These are phyloP conservation scores for Crithidia brevicula DNA, from an alignment of 208 protist species.

Conservation along the genomic window DNA sequence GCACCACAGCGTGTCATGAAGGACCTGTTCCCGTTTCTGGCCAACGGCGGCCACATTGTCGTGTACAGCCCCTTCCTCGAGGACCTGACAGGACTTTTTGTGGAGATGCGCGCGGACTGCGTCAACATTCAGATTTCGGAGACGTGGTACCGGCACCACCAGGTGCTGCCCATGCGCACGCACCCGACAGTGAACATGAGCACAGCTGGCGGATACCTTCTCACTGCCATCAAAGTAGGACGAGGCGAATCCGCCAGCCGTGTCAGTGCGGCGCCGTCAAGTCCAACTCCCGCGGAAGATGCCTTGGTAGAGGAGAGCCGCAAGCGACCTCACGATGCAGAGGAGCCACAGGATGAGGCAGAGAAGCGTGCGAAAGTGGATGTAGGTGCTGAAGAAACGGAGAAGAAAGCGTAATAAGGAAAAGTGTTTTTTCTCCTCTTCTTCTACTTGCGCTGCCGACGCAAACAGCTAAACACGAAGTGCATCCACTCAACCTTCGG, in stretches of 20 bases:
- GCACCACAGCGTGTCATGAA: conserved; percentile 35
- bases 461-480: too few relatives aligned
- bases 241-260: conserved; percentile 34
- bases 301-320: neutral
- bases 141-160: conserved; percentile 94
- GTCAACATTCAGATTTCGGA: conserved; percentile 91
- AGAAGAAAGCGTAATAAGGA: neutral
- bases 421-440: too few relatives aligned
- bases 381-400: neutral
- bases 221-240: conserved; percentile 91
- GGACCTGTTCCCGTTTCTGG: conserved; percentile 81
- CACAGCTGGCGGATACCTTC: conserved; percentile 87
- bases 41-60: conserved; percentile 77
- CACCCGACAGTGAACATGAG: conserved; percentile 95
- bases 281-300: neutral
- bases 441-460: too few relatives aligned
- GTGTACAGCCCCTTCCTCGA: conserved; percentile 90
- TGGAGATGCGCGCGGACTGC: conserved; percentile 62
- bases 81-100: conserved; percentile 71
- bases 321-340: conserved; percentile 1
- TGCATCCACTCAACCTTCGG: too few relatives aligned
- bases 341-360: neutral
- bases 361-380: neutral
- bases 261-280: neutral
- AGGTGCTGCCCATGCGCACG: conserved; percentile 93